Percentiles rank a stretch among this genome's conserved stretches.
Conservation (phyloP, 2,329 filamentous ascomycete species). For the Dothiorella sarmentorum region DNA sequence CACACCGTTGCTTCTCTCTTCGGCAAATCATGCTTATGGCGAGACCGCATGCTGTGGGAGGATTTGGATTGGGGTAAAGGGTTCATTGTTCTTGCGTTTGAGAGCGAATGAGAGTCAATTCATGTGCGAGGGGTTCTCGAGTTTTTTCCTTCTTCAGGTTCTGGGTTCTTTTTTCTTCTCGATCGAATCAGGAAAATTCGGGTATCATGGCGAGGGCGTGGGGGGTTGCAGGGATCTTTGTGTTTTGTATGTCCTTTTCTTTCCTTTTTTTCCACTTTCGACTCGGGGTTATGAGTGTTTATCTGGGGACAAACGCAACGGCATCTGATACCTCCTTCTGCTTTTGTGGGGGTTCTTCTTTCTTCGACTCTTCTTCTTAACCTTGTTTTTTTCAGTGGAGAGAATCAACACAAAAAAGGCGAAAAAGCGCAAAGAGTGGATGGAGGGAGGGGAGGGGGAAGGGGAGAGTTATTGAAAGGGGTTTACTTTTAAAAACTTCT, state of each 20-base stretch:
- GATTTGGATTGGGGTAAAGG: neutral
- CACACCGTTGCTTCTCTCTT: too few species aligned
- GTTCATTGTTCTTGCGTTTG: neutral
- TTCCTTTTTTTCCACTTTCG: neutral
- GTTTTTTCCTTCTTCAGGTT: neutral
- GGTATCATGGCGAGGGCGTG: constrained; percentile 14
- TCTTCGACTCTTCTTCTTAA: neutral
- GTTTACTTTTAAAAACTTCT: too few species aligned
- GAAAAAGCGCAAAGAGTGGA: neutral
- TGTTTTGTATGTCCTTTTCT: neutral
- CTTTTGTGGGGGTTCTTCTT: neutral
- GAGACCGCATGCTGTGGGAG: too few species aligned
- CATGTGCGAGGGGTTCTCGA: neutral
- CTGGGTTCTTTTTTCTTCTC: neutral
- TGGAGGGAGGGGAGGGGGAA: too few species aligned
- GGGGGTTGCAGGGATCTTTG: constrained; percentile 4
- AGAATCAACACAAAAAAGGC: neutral
- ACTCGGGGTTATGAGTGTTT: neutral
- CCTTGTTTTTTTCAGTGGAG: neutral
- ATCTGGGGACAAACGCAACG: constrained; percentile 1
- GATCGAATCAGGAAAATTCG: constrained; percentile 1
- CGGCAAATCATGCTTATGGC: too few species aligned
- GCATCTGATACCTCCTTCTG: constrained; percentile 4
- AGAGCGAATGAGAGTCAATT: neutral
- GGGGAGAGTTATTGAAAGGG: neutral